These are phyloP conservation scores for Lentinula detonsa DNA, from an alignment of 768 basidiomycete species.

Conservation along the genomic window DNA sequence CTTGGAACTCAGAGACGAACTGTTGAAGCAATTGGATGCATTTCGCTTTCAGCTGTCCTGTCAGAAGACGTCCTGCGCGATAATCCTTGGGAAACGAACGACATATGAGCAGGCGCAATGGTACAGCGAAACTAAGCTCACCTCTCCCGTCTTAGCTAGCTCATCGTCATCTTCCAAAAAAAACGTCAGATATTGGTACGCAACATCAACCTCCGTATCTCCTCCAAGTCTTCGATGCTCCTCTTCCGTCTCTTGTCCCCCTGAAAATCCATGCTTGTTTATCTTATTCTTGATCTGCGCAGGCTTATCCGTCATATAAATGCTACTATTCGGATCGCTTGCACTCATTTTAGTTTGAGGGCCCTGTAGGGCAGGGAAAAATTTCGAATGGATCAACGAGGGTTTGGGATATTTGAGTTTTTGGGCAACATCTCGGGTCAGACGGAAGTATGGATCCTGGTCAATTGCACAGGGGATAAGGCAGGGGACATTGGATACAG, in stretches of 20 bases:
- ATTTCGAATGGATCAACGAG: constrained; percentile 86
- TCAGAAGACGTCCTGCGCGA: constrained; percentile 79
- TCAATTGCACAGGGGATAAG: constrained; percentile 99
- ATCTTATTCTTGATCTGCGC: constrained; percentile 97
- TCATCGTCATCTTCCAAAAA: constrained; percentile 95
- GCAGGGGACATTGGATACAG: constrained; percentile 75
- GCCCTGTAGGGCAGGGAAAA: constrained; percentile 97
- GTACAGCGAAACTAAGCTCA: constrained; percentile 24
- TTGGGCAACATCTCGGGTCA: constrained; percentile 91
- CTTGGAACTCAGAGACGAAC: constrained; percentile 86
- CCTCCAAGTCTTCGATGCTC: constrained; percentile 87
- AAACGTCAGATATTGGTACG: constrained; percentile 92
- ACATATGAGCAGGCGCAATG: constrained; percentile 2
- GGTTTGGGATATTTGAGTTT: constrained; percentile 97
- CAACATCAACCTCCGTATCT: constrained; percentile 90
- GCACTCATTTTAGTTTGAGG: constrained; percentile 99
- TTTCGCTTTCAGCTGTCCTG: constrained; percentile 85
- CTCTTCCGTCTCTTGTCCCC: constrained; percentile 93
- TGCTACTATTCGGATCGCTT: constrained; percentile 85
- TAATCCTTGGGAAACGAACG: constrained; percentile 68
- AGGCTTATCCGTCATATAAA: constrained; percentile 92
- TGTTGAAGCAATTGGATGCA: constrained; percentile 81
- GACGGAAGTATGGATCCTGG: constrained; percentile 95
- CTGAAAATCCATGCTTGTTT: constrained; percentile 93
- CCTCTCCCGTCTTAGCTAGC: constrained; percentile 69